Percentiles rank a stretch among this genome's conserved stretches.
phyloP scores from a whole-genome alignment of 352 stramenopile genomes.

The Phytophthora podocarpi region DNA sequence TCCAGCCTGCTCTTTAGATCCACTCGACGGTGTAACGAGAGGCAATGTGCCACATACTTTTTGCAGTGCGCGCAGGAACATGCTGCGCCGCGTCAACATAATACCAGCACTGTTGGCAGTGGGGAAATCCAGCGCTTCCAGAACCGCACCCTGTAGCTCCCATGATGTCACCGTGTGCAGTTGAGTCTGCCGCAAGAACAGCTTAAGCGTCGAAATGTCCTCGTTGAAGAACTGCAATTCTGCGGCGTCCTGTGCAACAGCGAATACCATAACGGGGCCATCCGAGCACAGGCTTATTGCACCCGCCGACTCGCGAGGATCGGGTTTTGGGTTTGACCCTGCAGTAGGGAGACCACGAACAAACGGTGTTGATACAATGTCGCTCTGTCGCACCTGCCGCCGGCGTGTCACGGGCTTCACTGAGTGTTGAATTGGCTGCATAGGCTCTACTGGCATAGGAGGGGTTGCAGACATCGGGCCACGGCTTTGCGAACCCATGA shows the following conservation, averaged over 20 bases:
- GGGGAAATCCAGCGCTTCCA: conserved; percentile 43
- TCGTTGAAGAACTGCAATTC: conserved; percentile 88
- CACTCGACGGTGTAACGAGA: conserved; percentile 22
- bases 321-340: conserved; percentile 6
- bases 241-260: conserved; percentile 62
- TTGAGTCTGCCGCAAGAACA: conserved; percentile 72
- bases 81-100: conserved; percentile 44
- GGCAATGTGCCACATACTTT: conserved; percentile 44
- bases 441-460: conserved; percentile 48
- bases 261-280: conserved; percentile 84
- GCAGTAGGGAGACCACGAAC: conserved; percentile 35
- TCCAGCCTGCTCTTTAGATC: conserved; percentile 22
- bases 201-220: conserved; percentile 66
- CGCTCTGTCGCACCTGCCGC: conserved; percentile 79
- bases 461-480: conserved; percentile 41
- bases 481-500: conserved; percentile 66
- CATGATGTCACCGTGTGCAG: conserved; percentile 52
- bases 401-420: conserved; percentile 62
- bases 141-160: conserved; percentile 43
- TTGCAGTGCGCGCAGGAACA: conserved; percentile 62
- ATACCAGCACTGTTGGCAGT: conserved; percentile 21
- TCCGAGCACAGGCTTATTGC: conserved; percentile 67
- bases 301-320: conserved; percentile 44
- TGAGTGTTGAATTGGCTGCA: conserved; percentile 63
- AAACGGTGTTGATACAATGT: conserved; percentile 81